These are phyloP conservation scores for Aegle marmelos DNA, from an alignment of 345 rosid genomes.

Conservation along the genomic window DNA sequence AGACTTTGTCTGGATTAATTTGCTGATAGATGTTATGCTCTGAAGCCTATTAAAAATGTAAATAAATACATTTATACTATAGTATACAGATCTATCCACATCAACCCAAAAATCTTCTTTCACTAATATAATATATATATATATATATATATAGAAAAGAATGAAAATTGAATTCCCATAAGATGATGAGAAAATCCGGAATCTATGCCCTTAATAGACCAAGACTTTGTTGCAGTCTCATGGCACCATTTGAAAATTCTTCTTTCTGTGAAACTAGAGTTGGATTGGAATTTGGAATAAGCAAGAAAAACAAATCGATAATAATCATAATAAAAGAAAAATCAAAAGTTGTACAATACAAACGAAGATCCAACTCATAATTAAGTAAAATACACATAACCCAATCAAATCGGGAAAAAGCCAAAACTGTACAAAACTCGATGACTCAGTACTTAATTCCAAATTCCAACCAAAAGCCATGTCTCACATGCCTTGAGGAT, in stretches of 20 bases:
- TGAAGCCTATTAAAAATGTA: too few relatives aligned
- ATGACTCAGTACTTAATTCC: not conserved
- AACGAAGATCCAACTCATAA: not conserved
- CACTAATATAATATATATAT: fast-evolving
- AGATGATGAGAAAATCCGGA: too few relatives aligned
- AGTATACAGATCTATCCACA: too few relatives aligned
- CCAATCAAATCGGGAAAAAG: not conserved
- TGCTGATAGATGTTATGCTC: too few relatives aligned
- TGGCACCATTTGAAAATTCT: not conserved
- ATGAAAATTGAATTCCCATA: too few relatives aligned
- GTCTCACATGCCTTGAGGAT: not conserved
- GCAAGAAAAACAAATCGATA: not conserved
- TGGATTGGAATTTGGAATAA: not conserved
- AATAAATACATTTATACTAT: too few relatives aligned
- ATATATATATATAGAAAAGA: too few relatives aligned
- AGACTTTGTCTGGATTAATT: too few relatives aligned
- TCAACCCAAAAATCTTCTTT: too few relatives aligned
- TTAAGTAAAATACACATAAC: not conserved
- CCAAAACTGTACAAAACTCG: not conserved
- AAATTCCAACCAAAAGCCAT: not conserved
- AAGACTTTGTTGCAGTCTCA: too few relatives aligned
- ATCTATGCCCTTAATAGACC: too few relatives aligned
- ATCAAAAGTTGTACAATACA: not conserved
- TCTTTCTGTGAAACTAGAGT: not conserved
- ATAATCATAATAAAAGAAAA: not conserved